A percentile compares a stretch with the other conserved stretches of the same genome.
Evolutionary conservation across 2,329 filamentous ascomycete genomes (phyloP).

Genomic region (Phialophora verrucosa): DNA sequence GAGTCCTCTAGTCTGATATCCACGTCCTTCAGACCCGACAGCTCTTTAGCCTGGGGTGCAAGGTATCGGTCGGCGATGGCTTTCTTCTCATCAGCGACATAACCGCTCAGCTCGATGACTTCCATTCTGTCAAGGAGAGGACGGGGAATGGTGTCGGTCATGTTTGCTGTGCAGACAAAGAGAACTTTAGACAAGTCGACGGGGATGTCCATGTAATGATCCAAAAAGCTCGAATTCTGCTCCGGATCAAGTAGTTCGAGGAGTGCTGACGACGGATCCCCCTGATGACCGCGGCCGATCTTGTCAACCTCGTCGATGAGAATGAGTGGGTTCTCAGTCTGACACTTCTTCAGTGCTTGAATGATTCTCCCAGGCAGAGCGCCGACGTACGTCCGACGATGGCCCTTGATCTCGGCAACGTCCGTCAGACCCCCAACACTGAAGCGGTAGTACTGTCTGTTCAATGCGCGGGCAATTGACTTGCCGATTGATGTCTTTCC

Average conservation of each 20-base stretch:
- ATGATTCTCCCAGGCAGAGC: constrained; percentile 95
- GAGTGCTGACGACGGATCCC: constrained; percentile 91
- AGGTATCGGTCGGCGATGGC: constrained; percentile 94
- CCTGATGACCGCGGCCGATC: constrained; percentile 94
- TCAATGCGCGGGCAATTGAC: constrained; percentile 91
- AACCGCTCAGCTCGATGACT: constrained; percentile 92
- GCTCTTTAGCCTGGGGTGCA: constrained; percentile 89
- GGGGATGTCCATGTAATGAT: constrained; percentile 98
- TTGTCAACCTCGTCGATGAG: constrained; percentile 98
- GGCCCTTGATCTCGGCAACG: constrained; percentile 98
- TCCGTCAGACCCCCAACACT: constrained; percentile 96
- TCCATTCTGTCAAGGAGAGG: constrained; percentile 97
- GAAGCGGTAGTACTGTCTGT: constrained; percentile 97
- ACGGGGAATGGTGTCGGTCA: constrained; percentile 96
- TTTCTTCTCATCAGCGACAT: constrained; percentile 98
- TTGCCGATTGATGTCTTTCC: constrained; percentile 99
- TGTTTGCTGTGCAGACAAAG: constrained; percentile 98
- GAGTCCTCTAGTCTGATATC: constrained; percentile 85
- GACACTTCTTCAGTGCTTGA: constrained; percentile 97
- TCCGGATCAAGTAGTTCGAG: constrained; percentile 94
- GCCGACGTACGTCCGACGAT: constrained; percentile 93
- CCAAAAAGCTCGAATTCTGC: constrained; percentile 95
- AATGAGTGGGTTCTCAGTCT: constrained; percentile 96
- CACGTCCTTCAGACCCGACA: constrained; percentile 86
- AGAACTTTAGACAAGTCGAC: constrained; percentile 97